These are phyloP conservation scores for Pleodorina starrii DNA, from an alignment of 139 green algal genomes.

Conservation along the genomic window DNA sequence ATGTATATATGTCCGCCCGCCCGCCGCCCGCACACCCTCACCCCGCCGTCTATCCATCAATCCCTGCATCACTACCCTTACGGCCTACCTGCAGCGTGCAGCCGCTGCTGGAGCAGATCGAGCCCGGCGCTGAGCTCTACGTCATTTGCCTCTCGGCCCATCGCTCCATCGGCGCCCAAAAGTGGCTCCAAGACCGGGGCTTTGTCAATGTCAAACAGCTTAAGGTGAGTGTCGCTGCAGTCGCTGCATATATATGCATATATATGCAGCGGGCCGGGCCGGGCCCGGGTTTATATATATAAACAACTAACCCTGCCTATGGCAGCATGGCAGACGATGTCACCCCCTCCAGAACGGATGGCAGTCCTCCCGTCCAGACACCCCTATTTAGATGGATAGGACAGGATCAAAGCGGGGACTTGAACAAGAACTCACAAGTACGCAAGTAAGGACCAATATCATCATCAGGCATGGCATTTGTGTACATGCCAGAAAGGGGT, in stretches of 20 bases:
- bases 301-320: neutral
- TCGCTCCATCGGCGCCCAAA: conserved; percentile 52
- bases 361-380: neutral
- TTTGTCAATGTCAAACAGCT: conserved; percentile 34
- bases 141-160: conserved; percentile 57
- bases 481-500: neutral
- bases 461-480: neutral
- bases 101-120: neutral
- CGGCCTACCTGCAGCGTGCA: conserved; percentile 12
- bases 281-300: neutral
- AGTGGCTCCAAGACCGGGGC: conserved; percentile 50
- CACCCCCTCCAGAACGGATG: no score
- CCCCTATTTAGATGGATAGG: neutral
- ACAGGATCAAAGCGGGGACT: no score
- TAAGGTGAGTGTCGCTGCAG: no score
- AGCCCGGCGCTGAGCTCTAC: conserved; percentile 17
- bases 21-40: no score
- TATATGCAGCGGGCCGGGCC: neutral
- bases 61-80: no score
- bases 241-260: neutral
- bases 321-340: neutral
- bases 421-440: no score
- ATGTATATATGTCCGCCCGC: no score
- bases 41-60: neutral
- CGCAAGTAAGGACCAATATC: neutral